Evolutionary conservation across 163 green algal genomes (phyloP).

Genomic region (Picocystis sp.): DNA sequence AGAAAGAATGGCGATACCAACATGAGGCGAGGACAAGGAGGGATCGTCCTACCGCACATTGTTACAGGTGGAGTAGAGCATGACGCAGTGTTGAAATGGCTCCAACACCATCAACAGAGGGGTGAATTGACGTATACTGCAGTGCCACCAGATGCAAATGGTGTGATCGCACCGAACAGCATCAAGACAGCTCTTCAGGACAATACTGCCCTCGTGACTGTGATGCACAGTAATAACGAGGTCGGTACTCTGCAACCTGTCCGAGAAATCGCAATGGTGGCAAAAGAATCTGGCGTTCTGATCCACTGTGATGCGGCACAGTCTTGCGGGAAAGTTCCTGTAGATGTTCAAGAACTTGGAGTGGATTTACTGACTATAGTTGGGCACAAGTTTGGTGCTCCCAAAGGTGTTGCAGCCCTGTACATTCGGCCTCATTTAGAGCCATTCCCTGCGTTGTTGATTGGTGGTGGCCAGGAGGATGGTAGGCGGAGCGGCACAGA

Average conservation of each 20-base stretch:
- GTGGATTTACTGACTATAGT: constrained; percentile 68
- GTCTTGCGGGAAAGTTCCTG: constrained; percentile 39
- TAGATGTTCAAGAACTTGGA: constrained; percentile 37
- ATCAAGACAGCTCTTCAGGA: constrained; percentile 28
- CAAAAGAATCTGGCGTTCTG: constrained; percentile 14
- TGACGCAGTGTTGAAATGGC: constrained; percentile 37
- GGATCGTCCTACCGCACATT: constrained; percentile 30
- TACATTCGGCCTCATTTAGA: constrained; percentile 23
- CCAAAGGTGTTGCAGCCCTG: constrained; percentile 67
- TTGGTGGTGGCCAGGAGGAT: constrained; percentile 24
- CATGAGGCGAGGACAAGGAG: neutral
- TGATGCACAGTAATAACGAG: constrained; percentile 73
- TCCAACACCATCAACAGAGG: neutral
- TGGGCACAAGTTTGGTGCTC: constrained; percentile 76
- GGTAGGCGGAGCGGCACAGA: constrained; percentile 60
- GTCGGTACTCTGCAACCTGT: constrained; percentile 47
- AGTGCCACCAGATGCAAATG: constrained; percentile 35
- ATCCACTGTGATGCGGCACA: constrained; percentile 57
- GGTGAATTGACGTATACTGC: constrained; percentile 22
- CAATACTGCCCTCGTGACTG: constrained; percentile 39
- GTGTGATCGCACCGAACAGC: constrained; percentile 29
- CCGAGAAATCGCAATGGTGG: constrained; percentile 16
- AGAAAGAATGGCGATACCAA: constrained; percentile 3
- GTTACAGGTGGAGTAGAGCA: constrained; percentile 58
- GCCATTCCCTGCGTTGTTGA: constrained; percentile 22